Evolutionary conservation across 768 basidiomycete species (phyloP).

Genomic region (Termitomyces sp.): DNA sequence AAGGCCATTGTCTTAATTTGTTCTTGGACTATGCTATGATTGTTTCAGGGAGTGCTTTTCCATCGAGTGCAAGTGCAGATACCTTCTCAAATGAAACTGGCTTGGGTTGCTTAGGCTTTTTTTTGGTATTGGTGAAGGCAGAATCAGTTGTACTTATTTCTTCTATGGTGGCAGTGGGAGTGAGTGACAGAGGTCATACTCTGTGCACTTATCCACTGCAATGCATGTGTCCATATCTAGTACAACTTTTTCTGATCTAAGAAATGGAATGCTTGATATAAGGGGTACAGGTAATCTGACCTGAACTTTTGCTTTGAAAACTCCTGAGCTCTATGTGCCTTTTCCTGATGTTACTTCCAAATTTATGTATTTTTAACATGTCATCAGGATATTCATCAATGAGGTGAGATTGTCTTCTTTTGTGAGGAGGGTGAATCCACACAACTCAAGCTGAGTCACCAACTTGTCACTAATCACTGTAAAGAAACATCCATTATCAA

Average conservation of each 20-base stretch:
- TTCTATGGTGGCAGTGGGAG: background rate
- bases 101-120: background rate
- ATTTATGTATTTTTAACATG: background rate
- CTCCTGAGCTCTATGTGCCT: background rate
- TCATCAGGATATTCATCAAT: background rate
- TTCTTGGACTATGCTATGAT: too few species aligned
- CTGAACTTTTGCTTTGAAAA: background rate
- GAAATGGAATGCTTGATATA: background rate
- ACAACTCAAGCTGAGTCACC: background rate
- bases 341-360: background rate
- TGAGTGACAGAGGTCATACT: background rate
- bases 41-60: background rate
- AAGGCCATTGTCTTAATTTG: too few species aligned
- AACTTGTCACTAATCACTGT: background rate
- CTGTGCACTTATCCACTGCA: background rate
- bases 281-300: background rate
- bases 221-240: background rate
- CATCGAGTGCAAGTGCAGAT: background rate
- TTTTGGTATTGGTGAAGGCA: background rate
- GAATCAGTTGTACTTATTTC: background rate
- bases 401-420: too few species aligned
- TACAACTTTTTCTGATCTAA: background rate
- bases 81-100: background rate
- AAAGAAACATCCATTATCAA: too few species aligned
- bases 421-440: background rate